A percentile compares a stretch with the other conserved stretches of the same genome.
Evolutionary conservation across 148 eudicot genomes (phyloP).

Genomic region (Cornus kousa): DNA sequence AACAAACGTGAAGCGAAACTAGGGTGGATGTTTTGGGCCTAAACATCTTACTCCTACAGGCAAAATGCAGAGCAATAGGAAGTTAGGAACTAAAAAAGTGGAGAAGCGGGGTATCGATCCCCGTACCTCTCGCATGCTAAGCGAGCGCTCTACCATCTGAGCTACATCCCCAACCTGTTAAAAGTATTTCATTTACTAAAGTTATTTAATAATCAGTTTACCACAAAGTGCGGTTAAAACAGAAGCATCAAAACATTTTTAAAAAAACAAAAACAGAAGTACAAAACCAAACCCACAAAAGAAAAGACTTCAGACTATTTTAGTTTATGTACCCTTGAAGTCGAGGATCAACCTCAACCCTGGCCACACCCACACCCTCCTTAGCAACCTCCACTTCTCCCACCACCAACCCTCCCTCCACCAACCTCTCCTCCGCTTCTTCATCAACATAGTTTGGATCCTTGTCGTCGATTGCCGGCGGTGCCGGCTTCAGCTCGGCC

Average conservation of each 20-base stretch:
- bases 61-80: no score
- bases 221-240: no score
- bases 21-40: no score
- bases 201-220: no score
- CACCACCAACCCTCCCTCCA: constrained; percentile 26
- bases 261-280: no score
- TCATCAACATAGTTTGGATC: constrained; percentile 73
- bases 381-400: constrained; percentile 59
- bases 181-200: no score
- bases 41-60: no score
- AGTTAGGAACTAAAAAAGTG: no score
- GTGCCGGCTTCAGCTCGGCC: constrained; percentile 30
- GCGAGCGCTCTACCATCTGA: constrained; percentile 99
- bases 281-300: no score
- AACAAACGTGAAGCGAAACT: no score
- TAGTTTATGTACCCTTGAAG: constrained; percentile 8
- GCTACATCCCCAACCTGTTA: constrained; percentile 76
- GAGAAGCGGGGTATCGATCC: constrained; percentile 82
- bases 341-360: constrained; percentile 64
- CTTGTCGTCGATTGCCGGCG: constrained; percentile 48
- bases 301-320: no score
- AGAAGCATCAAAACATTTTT: no score
- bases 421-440: constrained; percentile 32
- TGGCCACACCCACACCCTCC: constrained; percentile 54
- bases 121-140: constrained; percentile 99